A percentile compares a stretch with the other conserved stretches of the same genome.
Conservation (phyloP, 495 filamentous ascomycete genomes). For the Thermothielavioides terrestris region DNA sequence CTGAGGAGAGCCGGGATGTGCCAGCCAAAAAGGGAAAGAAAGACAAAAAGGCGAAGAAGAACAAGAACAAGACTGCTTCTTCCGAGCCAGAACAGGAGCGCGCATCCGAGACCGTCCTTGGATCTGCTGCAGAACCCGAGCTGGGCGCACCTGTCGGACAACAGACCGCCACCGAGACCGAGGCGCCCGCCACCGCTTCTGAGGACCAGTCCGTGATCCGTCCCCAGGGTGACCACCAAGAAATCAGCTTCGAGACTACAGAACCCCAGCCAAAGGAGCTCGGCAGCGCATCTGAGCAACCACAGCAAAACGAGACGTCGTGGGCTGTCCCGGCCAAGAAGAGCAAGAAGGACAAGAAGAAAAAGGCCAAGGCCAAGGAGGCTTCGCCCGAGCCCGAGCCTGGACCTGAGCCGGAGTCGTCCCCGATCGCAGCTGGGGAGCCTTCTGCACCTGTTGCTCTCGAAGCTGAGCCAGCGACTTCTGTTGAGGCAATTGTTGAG, state of each 20-base stretch:
- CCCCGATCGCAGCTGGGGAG: neutral
- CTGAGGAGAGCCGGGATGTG: conserved; percentile 2
- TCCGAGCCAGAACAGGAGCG: neutral
- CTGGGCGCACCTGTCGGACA: neutral
- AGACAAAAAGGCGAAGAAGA: conserved; percentile 23
- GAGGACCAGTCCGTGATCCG: neutral
- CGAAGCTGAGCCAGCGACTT: neutral
- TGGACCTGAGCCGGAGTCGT: conserved; percentile 9
- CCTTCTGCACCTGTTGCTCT: neutral
- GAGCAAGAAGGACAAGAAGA: conserved; percentile 24
- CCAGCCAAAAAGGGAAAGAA: conserved; percentile 26
- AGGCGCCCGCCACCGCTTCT: neutral
- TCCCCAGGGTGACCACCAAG: neutral
- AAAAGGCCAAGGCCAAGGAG: conserved; percentile 10
- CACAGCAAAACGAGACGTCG: neutral
- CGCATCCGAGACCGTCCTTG: neutral
- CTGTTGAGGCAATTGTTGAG: neutral
- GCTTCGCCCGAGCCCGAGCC: neutral
- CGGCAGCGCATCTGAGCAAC: neutral
- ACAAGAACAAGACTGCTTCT: neutral
- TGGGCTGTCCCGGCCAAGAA: conserved; percentile 11
- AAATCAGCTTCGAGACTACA: neutral
- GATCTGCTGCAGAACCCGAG: neutral
- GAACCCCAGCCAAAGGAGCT: neutral
- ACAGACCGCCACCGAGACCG: neutral